phyloP scores from a whole-genome alignment of 2,329 filamentous ascomycete species.

The Hypomyces perniciosus region DNA sequence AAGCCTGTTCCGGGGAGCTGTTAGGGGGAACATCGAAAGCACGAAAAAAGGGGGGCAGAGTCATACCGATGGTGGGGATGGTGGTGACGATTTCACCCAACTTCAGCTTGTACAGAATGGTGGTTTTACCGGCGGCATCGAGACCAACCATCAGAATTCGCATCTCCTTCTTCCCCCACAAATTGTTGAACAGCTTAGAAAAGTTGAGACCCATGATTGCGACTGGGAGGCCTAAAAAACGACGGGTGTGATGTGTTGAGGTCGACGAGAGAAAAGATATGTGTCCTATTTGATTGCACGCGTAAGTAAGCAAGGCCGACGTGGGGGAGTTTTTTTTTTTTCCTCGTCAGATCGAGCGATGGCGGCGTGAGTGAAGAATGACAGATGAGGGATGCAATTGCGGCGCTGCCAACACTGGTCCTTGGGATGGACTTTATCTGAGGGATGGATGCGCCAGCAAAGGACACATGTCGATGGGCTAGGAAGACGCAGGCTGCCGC shows the following conservation, averaged over 20 bases:
- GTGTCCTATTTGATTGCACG: slow-evolving; percentile 26
- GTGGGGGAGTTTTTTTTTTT: slow-evolving; percentile 19
- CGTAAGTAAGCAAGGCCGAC: slow-evolving; percentile 20
- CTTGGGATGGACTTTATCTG: slow-evolving; percentile 12
- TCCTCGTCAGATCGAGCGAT: slow-evolving; percentile 4
- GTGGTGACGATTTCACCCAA: slow-evolving; percentile 98
- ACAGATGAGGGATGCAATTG: slow-evolving; percentile 8
- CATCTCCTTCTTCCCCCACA: slow-evolving; percentile 99
- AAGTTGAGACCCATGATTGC: slow-evolving; percentile 95
- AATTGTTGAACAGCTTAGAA: slow-evolving; percentile 91
- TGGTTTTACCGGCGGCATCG: slow-evolving; percentile 99
- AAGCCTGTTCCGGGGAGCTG: slow-evolving; percentile 58
- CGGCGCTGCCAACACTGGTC: background rate
- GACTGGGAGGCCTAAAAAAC: slow-evolving; percentile 31
- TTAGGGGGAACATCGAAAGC: background rate
- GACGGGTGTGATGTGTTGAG: slow-evolving; percentile 4
- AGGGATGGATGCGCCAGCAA: slow-evolving; percentile 3
- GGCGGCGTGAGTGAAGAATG: slow-evolving; percentile 10
- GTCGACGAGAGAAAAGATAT: slow-evolving; percentile 17
- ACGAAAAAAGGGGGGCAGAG: slow-evolving; percentile 6
- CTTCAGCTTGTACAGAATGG: slow-evolving; percentile 99
- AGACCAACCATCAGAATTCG: slow-evolving; percentile 99
- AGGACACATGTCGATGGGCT: background rate
- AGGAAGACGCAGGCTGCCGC: slow-evolving; percentile 12
- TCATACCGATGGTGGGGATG: slow-evolving; percentile 92